Percentiles rank a stretch among this genome's conserved stretches.
phyloP scores from a whole-genome alignment of 805 yeast genomes.

The Candida ulmi region DNA sequence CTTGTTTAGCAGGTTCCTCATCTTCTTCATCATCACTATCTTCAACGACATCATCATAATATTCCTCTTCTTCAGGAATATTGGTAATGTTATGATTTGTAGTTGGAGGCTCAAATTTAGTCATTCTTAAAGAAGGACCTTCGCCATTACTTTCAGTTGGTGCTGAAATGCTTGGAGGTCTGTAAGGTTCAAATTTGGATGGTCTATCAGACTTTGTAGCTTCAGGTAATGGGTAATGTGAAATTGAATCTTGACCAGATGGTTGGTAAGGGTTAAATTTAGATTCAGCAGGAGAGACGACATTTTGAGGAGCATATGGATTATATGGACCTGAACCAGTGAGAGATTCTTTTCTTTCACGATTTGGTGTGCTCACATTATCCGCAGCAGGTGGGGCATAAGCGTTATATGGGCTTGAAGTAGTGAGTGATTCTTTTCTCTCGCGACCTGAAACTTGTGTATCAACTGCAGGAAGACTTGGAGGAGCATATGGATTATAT shows the following conservation, averaged over 20 bases:
- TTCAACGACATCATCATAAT: slow-evolving; percentile 39
- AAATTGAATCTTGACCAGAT: slow-evolving; percentile 2
- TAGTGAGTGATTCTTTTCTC: not conserved
- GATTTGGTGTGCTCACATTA: too few relatives aligned
- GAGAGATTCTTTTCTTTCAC: too few relatives aligned
- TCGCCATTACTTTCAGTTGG: slow-evolving; percentile 12
- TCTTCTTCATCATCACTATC: slow-evolving; percentile 36
- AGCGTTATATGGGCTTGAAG: not conserved
- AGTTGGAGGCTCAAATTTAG: slow-evolving; percentile 22
- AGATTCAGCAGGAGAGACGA: not conserved
- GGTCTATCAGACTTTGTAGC: not conserved
- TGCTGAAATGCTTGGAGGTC: slow-evolving; percentile 5
- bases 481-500: not conserved
- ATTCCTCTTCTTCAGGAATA: slow-evolving; percentile 35
- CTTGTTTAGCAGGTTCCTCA: slow-evolving; percentile 5
- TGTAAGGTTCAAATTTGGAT: slow-evolving; percentile 9
- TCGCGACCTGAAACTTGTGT: too few relatives aligned
- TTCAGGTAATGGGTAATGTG: not conserved
- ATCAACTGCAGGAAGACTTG: not conserved
- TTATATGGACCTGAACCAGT: not conserved
- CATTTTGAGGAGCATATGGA: not conserved
- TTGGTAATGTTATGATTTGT: slow-evolving; percentile 11
- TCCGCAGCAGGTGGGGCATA: too few relatives aligned
- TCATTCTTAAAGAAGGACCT: slow-evolving; percentile 21
- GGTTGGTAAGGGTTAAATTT: slow-evolving; percentile 8